phyloP scores from a whole-genome alignment of 306 rosid species.

The Clitoria ternatea region DNA sequence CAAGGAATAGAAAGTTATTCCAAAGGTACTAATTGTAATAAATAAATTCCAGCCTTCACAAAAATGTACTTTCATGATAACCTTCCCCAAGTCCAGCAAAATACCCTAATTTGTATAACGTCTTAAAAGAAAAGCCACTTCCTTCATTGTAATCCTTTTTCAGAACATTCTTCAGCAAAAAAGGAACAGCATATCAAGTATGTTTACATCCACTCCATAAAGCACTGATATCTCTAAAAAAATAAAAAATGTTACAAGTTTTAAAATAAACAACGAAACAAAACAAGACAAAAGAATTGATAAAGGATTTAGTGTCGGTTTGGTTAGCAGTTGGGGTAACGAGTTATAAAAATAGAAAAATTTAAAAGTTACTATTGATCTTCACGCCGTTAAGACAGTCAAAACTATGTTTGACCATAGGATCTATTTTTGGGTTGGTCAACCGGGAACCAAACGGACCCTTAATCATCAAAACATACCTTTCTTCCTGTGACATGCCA shows the following conservation, averaged over 20 bases:
- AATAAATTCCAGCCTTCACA: neutral
- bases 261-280: neutral
- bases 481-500: slow-evolving; percentile 98
- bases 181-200: neutral
- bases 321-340: no score
- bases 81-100: neutral
- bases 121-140: neutral
- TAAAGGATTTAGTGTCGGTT: no score
- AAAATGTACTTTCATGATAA: neutral
- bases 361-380: no score
- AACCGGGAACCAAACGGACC: no score
- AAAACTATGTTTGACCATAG: no score
- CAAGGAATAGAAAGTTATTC: neutral
- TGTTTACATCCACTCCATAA: neutral
- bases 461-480: no score
- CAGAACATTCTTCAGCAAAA: neutral
- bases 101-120: neutral
- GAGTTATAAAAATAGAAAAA: no score
- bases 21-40: neutral
- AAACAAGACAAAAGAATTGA: neutral
- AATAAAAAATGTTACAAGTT: no score
- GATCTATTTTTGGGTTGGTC: no score
- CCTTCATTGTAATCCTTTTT: neutral
- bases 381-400: no score
- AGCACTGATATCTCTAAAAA: neutral